Evolutionary conservation across 148 eudicot species (phyloP), one percentile per base, ranked within the genome.

Genomic region (Dianthus caryophyllus): DNA sequence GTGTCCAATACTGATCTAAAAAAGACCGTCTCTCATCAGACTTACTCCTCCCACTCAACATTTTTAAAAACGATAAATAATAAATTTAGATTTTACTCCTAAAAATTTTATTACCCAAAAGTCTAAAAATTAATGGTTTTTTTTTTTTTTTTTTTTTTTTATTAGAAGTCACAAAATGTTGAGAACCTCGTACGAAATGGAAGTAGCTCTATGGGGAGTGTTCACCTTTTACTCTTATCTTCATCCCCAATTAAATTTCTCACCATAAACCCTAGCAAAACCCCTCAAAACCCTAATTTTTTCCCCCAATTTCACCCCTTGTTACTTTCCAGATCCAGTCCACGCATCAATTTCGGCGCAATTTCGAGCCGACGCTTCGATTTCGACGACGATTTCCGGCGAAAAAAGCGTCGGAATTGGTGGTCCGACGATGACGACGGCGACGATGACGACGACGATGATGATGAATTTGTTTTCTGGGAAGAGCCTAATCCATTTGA

Each of bases 361-460:
- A 33, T 54, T 47, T 39, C 72, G 5, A 51, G 56, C 30, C 24
- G 60, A 17, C 76, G 64, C 16, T 80, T 77, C 60, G 68, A 66
- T 9, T 78, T 71, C 67, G 75, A 76, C 31, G 64, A 60, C 25
- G 75, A 62, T 50, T 71, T 75, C 70, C 71, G 77, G 46, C 48
- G 73, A 27, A 46, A 46, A 54, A 82, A 73, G 75, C 78, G 73
- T 65, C 66, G 83, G 70, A 63, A 63, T 63, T 83, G 93, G 93
- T 87, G 89, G 93, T 77, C 78, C 4, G 85, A 82, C 38, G 86
- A 82, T 6, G 67, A 65, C 6, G 84, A 84, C 13, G 82, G 74
- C 0, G 65, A 76, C 1, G 65, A 67, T 9, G 79, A 73, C 0
- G 85, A 81, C 0, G 84, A 78, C 0, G 85, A 79, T 0, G 80